A percentile compares a stretch with the other conserved stretches of the same genome.
These are phyloP conservation scores for Oligophagozyma castellii DNA, from an alignment of 1,139 yeast genomes.

Conservation along the genomic window DNA sequence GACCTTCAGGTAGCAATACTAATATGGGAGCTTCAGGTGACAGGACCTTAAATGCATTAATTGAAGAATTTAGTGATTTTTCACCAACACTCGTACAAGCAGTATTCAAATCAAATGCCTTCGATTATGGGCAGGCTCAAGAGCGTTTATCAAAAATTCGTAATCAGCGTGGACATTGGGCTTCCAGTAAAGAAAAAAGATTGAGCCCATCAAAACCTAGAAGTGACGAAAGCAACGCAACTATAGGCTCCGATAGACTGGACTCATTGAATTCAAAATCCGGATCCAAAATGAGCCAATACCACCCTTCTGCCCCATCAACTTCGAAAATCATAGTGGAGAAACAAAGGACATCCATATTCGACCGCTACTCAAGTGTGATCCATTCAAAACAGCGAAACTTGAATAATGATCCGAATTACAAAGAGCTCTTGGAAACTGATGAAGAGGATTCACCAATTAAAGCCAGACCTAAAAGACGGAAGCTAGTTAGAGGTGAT, in stretches of 20 bases:
- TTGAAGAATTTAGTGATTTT: conserved; percentile 33
- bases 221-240: conserved; percentile 1
- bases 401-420: conserved; percentile 1
- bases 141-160: conserved; percentile 30
- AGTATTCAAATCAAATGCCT: conserved; percentile 47
- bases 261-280: conserved; percentile 5
- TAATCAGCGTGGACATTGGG: conserved; percentile 20
- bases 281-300: neutral
- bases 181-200: conserved; percentile 1
- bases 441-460: conserved; percentile 1
- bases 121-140: conserved; percentile 42
- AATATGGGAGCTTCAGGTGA: conserved; percentile 6
- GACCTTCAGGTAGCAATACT: conserved; percentile 10
- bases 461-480: conserved; percentile 11
- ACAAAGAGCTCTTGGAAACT: conserved; percentile 1
- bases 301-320: conserved; percentile 16
- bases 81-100: conserved; percentile 40
- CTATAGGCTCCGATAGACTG: conserved; percentile 6
- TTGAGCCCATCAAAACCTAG: neutral
- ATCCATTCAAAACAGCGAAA: conserved; percentile 10
- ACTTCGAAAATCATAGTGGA: conserved; percentile 48
- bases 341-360: conserved; percentile 40
- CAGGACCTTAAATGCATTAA: neutral
- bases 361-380: conserved; percentile 23
- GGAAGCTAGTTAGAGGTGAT: conserved; percentile 22